Evolutionary conservation across 78 protist genomes (phyloP).

Genomic region (Monocercomonoides exilis): DNA sequence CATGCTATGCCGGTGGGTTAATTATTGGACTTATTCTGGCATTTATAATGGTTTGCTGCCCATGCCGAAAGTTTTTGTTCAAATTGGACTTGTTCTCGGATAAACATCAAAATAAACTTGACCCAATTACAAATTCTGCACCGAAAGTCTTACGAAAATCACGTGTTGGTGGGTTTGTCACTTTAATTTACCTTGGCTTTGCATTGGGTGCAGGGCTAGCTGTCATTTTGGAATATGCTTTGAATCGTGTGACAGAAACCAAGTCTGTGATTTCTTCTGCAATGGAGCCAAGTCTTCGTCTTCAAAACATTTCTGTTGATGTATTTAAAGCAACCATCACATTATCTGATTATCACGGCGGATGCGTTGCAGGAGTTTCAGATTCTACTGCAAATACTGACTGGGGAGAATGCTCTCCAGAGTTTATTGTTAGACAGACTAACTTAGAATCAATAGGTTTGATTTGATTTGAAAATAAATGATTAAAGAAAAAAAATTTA

Average conservation of each 20-base stretch:
- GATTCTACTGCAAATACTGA: no score
- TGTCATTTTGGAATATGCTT: neutral
- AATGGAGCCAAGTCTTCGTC: neutral
- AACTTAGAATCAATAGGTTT: no score
- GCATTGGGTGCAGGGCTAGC: neutral
- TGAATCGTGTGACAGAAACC: neutral
- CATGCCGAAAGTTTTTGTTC: neutral
- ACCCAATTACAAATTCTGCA: neutral
- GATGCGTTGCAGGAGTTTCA: no score
- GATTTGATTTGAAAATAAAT: no score
- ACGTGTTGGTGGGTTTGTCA: neutral
- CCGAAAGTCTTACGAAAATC: neutral
- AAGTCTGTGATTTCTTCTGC: neutral
- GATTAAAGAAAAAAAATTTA: no score
- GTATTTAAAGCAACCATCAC: no score
- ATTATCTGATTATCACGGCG: no score
- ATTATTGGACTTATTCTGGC: neutral
- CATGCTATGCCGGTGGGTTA: neutral
- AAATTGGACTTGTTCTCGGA: neutral
- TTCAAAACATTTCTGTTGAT: no score
- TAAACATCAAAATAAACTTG: neutral
- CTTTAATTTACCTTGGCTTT: neutral
- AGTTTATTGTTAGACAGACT: no score
- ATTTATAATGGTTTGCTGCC: neutral
- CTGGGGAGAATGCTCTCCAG: no score